A percentile compares a stretch with the other conserved stretches of the same genome.
Conservation (phyloP, 2,329 filamentous ascomycete genomes). For the Epichloe amarillans region DNA sequence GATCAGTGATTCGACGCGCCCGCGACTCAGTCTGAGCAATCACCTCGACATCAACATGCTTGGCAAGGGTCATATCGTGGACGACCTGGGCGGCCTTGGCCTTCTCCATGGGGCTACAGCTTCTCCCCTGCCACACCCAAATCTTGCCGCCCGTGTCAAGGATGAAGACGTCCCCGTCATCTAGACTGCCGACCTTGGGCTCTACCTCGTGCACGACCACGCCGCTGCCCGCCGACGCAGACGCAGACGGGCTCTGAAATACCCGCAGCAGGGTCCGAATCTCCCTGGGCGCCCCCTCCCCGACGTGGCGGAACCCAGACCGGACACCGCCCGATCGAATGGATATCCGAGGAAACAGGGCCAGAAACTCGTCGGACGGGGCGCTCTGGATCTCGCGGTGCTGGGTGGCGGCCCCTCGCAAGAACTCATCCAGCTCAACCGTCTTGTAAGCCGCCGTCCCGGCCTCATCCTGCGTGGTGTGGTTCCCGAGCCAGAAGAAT, state of each 20-base stretch:
- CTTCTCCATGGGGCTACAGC: conserved; percentile 56
- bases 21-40: conserved; percentile 46
- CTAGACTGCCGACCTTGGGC: conserved; percentile 46
- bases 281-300: conserved; percentile 24
- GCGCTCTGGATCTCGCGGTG: conserved; percentile 49
- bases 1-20: conserved; percentile 38
- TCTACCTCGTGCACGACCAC: conserved; percentile 51
- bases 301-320: conserved; percentile 52
- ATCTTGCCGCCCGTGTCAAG: conserved; percentile 50
- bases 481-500: conserved; percentile 56
- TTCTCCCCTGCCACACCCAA: conserved; percentile 56
- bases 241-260: conserved; percentile 35
- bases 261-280: conserved; percentile 44
- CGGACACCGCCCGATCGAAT: conserved; percentile 47
- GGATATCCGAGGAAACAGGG: conserved; percentile 45
- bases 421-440: conserved; percentile 55
- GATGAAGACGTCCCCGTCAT: conserved; percentile 54
- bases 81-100: conserved; percentile 55
- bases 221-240: conserved; percentile 30
- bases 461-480: conserved; percentile 55
- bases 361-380: conserved; percentile 46
- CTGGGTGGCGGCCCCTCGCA: conserved; percentile 45
- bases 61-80: conserved; percentile 49
- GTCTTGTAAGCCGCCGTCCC: conserved; percentile 59
- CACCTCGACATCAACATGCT: conserved; percentile 52